Conservation (phyloP, 192 early-diverging fungal species). For the Gaertneriomyces sp. region DNA sequence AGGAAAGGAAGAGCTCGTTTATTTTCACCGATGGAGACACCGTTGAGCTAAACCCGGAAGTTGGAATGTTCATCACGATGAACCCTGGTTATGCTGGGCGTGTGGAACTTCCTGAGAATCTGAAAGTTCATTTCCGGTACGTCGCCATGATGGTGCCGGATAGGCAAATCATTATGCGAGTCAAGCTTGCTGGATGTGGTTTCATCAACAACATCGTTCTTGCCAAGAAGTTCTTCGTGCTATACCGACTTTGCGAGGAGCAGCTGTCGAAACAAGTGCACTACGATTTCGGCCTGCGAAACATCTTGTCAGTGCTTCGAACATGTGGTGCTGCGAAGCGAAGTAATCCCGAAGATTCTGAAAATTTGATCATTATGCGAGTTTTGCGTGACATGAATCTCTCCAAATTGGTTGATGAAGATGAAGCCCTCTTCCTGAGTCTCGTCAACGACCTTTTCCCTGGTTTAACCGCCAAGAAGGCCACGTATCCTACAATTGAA, state of each 20-base stretch:
- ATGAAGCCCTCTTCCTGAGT: conserved; percentile 57
- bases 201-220: conserved; percentile 63
- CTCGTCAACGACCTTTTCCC: conserved; percentile 65
- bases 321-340: conserved; percentile 62
- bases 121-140: conserved; percentile 65
- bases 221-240: conserved; percentile 65
- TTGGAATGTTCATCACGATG: conserved; percentile 69
- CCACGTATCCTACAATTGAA: conserved; percentile 53
- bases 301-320: conserved; percentile 62
- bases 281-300: conserved; percentile 64
- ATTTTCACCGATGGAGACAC: conserved; percentile 66
- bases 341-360: conserved; percentile 56
- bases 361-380: conserved; percentile 64
- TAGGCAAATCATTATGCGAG: conserved; percentile 63
- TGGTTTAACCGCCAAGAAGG: conserved; percentile 57
- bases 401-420: conserved; percentile 66
- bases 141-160: conserved; percentile 71
- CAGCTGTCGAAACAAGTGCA: conserved; percentile 66
- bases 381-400: conserved; percentile 66
- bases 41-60: conserved; percentile 65
- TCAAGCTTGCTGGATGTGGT: conserved; percentile 64
- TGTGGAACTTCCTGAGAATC: conserved; percentile 64
- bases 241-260: conserved; percentile 62
- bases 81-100: conserved; percentile 67
- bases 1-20: conserved; percentile 57